phyloP scores from a whole-genome alignment of 345 rosid species.

The Rhodomyrtus tomentosa region DNA sequence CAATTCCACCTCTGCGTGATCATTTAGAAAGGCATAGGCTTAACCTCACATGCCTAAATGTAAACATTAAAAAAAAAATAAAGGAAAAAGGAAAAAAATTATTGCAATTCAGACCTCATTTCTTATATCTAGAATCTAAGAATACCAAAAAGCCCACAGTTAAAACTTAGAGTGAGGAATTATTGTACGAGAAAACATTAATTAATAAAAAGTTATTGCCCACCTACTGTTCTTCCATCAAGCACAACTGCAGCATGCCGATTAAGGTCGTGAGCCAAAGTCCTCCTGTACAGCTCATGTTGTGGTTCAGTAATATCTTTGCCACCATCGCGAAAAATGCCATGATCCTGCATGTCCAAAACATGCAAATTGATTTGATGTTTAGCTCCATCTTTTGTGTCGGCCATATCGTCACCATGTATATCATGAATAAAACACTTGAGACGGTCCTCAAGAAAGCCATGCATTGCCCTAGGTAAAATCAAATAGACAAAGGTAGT shows the following conservation, averaged over 20 bases:
- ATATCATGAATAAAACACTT: not conserved
- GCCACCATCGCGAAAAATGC: slow-evolving; percentile 58
- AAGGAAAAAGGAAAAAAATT: not conserved
- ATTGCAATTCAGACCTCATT: not conserved
- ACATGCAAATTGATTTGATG: not conserved
- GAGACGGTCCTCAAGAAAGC: not conserved
- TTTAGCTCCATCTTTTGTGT: not conserved
- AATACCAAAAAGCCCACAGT: not conserved
- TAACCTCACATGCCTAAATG: not conserved
- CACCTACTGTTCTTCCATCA: slow-evolving; percentile 75
- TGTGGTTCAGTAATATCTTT: slow-evolving; percentile 45
- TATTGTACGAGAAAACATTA: not conserved
- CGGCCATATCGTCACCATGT: not conserved
- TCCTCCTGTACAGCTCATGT: slow-evolving; percentile 43
- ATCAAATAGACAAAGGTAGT: not conserved
- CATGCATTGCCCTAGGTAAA: not conserved
- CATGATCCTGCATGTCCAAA: slow-evolving; percentile 49
- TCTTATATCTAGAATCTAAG: not conserved
- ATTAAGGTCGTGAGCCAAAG: slow-evolving; percentile 70
- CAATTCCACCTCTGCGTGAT: slow-evolving; percentile 48
- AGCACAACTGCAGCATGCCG: slow-evolving; percentile 92
- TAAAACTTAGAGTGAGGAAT: not conserved
- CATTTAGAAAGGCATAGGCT: slow-evolving; percentile 1
- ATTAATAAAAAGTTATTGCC: not conserved
- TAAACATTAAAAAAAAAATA: not conserved